Evolutionary conservation across 164 flowering plant genomes (phyloP).

Genomic region (Macadamia tetraphylla): DNA sequence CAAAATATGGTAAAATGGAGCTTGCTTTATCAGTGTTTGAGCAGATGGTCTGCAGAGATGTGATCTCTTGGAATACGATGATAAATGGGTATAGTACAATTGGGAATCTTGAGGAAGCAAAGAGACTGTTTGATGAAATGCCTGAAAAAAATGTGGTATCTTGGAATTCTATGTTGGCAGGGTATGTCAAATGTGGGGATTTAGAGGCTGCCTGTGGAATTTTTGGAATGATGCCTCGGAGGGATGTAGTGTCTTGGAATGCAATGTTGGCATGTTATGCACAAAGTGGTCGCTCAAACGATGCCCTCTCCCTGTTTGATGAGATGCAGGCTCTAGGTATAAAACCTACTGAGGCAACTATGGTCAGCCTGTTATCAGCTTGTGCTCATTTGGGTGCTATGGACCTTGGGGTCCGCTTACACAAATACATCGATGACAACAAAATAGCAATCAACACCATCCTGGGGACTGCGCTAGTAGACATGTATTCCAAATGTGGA

Average conservation of each 20-base stretch:
- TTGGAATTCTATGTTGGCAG: constrained; percentile 41
- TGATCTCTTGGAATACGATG: constrained; percentile 34
- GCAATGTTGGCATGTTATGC: constrained; percentile 30
- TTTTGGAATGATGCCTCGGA: constrained; percentile 24
- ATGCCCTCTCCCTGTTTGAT: constrained; percentile 20
- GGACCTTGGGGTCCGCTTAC: constrained; percentile 20
- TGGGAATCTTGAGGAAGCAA: constrained; percentile 22
- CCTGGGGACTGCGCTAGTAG: constrained; percentile 30
- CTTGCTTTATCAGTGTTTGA: constrained; percentile 16
- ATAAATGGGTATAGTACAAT: constrained; percentile 27
- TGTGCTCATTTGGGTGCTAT: constrained; percentile 34
- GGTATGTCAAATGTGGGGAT: constrained; percentile 28
- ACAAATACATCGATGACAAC: constrained; percentile 13
- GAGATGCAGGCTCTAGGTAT: constrained; percentile 25
- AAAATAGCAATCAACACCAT: constrained; percentile 17
- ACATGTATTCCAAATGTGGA: constrained; percentile 33
- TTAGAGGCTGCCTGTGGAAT: constrained; percentile 17
- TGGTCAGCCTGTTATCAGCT: constrained; percentile 33
- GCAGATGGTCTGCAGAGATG: constrained; percentile 23
- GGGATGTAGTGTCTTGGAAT: constrained; percentile 31
- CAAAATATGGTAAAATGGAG: constrained; percentile 21
- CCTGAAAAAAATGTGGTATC: constrained; percentile 25
- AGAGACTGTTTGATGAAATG: constrained; percentile 28
- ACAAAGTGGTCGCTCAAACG: constrained; percentile 22
- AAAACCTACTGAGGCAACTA: constrained; percentile 31